These are phyloP conservation scores for Cantharellus cinnabarinus DNA, from an alignment of 768 basidiomycete genomes.

Conservation along the genomic window DNA sequence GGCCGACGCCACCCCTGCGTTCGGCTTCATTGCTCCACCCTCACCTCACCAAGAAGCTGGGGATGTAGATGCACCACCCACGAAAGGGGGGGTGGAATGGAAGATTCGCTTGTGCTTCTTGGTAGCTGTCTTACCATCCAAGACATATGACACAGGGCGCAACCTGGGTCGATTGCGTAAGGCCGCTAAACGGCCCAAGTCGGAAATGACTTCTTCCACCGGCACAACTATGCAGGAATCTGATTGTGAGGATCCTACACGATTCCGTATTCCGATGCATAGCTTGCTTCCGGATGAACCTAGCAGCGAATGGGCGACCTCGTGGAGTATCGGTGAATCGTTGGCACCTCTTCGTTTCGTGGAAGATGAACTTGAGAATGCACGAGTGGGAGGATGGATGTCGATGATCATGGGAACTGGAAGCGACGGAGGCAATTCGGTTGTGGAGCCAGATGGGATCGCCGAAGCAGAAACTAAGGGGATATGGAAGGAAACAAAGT, in stretches of 20 bases:
- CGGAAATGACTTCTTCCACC: constrained; percentile 5
- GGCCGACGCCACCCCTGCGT: constrained; percentile 74
- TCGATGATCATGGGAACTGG: constrained; percentile 23
- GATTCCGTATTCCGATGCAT: constrained; percentile 16
- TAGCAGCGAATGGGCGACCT: constrained; percentile 49
- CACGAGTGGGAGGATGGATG: constrained; percentile 15
- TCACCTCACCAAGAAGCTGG: too few species aligned
- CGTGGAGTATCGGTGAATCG: constrained; percentile 37
- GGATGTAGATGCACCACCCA: constrained; percentile 22
- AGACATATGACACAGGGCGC: constrained; percentile 21
- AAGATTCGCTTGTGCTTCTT: constrained; percentile 68
- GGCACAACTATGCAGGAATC: constrained; percentile 28
- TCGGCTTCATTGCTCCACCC: constrained; percentile 24
- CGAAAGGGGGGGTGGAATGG: constrained; percentile 62
- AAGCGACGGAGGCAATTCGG: not conserved
- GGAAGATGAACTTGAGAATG: constrained; percentile 10
- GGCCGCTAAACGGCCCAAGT: too few species aligned
- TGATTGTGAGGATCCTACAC: constrained; percentile 9
- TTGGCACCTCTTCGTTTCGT: constrained; percentile 41
- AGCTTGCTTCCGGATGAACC: constrained; percentile 36
- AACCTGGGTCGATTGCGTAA: too few species aligned
- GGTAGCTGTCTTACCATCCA: constrained; percentile 37
- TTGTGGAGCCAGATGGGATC: not conserved
- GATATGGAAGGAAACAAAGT: constrained; percentile 40
- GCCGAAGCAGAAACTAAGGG: not conserved